Conservation (phyloP, 2,329 filamentous ascomycete species). For the Cladophialophora exuberans region DNA sequence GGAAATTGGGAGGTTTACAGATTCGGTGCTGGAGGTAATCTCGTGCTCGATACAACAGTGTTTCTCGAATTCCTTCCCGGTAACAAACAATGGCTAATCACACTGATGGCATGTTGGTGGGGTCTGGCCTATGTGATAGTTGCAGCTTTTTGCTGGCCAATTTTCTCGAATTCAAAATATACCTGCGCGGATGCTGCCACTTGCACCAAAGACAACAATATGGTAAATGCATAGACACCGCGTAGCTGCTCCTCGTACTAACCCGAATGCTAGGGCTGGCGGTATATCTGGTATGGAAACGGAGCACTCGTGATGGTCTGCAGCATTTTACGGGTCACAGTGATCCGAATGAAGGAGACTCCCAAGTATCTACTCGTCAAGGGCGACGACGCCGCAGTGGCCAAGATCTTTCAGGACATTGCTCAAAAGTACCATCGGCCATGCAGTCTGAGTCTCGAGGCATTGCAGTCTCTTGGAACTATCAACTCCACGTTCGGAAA, state of each 20-base stretch:
- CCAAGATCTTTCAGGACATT: constrained; percentile 64
- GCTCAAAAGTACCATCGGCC: constrained; percentile 57
- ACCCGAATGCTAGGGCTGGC: constrained; percentile 62
- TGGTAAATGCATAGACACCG: constrained; percentile 1
- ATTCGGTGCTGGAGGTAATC: constrained; percentile 40
- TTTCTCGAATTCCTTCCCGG: constrained; percentile 62
- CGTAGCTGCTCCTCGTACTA: background rate
- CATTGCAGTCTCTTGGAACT: constrained; percentile 51
- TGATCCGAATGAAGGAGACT: constrained; percentile 73
- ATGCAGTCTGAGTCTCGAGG: constrained; percentile 55
- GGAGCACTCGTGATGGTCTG: constrained; percentile 71
- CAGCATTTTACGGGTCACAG: constrained; percentile 68
- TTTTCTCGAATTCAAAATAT: constrained; percentile 21
- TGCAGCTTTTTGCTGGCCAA: constrained; percentile 28
- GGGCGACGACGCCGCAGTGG: constrained; percentile 70
- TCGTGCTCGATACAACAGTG: constrained; percentile 47
- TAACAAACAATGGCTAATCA: constrained; percentile 64
- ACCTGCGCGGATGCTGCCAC: constrained; percentile 38
- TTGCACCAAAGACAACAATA: constrained; percentile 57
- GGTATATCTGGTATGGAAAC: constrained; percentile 71
- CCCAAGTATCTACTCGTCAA: constrained; percentile 79
- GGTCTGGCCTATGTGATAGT: constrained; percentile 30
- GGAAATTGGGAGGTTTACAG: background rate
- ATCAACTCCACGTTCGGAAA: constrained; percentile 36
- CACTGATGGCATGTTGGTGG: constrained; percentile 42